Base-by-base conservation (phyloP, 1,139 yeast species). In the Saccharomyces hybrid region DNA sequence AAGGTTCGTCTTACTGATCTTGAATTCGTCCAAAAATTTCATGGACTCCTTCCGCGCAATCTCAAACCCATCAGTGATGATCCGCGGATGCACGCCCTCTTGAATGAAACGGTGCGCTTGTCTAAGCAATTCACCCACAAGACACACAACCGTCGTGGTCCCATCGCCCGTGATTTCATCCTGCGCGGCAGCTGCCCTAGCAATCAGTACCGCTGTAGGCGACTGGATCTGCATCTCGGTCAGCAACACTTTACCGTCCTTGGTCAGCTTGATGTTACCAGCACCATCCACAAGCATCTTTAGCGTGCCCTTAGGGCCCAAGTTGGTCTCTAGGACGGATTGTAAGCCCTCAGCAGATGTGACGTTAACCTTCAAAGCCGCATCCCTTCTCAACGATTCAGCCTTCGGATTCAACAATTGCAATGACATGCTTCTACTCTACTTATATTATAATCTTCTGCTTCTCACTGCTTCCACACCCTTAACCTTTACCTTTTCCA, bases 111-210 rank as follows among this genome's bases (percentile, higher is more conserved):
- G 80, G 69, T 93, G 96, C 32, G 98, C 97, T 73, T 93, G 99
- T 71, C 88, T 88, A 69, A 93, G 79, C 57, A 93, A 77, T 70
- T 95, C 98, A 53, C 99, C 99, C 48, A 93, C 99, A 55, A 91
- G 79, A 61, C 95, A 78, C 53, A 93, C 93, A 56, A 93, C 99
- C 1, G 97, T 87, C n/a, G 99, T 93, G 56, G 99, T 95, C 61
- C 99, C 99, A 71, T 93, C 99, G 52, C 99, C 99, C 13, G 99
- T 88, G 69, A 95, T 90, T 71, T 93, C 99, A 72, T 93, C 99
- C 73, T 93, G 99, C 0, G 99, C 97, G 50, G 97, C 84, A 53
- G 99, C 99, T 9, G 98, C 99, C 61, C 98, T 80, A 3, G 99
- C 95, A 76, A 93, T 93, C 96, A 95, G 88, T 41, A 93, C 96